Conservation (phyloP, 2,329 filamentous ascomycete genomes). For the Fusarium austroafricanum region DNA sequence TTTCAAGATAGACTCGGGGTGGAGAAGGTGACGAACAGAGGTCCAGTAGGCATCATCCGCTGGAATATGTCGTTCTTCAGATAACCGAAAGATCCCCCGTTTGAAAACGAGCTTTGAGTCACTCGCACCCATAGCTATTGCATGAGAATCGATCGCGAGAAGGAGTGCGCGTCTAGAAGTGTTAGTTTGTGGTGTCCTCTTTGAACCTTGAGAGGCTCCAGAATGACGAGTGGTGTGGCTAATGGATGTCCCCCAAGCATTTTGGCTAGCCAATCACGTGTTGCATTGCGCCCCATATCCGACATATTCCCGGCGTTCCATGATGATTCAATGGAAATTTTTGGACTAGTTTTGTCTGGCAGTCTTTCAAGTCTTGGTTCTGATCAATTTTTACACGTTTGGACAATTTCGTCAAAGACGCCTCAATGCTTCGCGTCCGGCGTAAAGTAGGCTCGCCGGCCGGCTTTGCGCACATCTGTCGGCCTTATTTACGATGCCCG, state of each 20-base stretch:
- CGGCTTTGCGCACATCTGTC: constrained; percentile 16
- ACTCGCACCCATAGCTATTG: constrained; percentile 85
- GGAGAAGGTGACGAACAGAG: constrained; percentile 70
- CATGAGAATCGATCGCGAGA: constrained; percentile 40
- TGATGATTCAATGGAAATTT: constrained; percentile 31
- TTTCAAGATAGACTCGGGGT: constrained; percentile 16
- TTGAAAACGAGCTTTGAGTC: constrained; percentile 99
- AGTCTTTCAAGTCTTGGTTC: not conserved
- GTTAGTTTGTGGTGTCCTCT: constrained; percentile 38
- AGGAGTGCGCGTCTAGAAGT: constrained; percentile 25
- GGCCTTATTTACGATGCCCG: constrained; percentile 13
- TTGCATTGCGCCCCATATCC: not conserved
- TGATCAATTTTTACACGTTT: constrained; percentile 15
- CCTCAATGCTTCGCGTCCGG: constrained; percentile 48
- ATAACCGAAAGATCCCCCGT: constrained; percentile 95
- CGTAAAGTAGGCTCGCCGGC: constrained; percentile 33
- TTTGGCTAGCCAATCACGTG: constrained; percentile 39
- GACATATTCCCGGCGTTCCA: constrained; percentile 34
- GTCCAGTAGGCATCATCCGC: constrained; percentile 94
- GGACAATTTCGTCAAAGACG: constrained; percentile 10
- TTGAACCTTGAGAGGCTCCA: constrained; percentile 24
- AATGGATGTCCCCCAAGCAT: constrained; percentile 7
- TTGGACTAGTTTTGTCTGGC: constrained; percentile 1
- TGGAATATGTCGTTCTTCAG: constrained; percentile 89
- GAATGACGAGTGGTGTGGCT: constrained; percentile 36